These are phyloP conservation scores for Cystobasidium sp. DNA, from an alignment of 1,284 basidiomycete species.

Conservation along the genomic window DNA sequence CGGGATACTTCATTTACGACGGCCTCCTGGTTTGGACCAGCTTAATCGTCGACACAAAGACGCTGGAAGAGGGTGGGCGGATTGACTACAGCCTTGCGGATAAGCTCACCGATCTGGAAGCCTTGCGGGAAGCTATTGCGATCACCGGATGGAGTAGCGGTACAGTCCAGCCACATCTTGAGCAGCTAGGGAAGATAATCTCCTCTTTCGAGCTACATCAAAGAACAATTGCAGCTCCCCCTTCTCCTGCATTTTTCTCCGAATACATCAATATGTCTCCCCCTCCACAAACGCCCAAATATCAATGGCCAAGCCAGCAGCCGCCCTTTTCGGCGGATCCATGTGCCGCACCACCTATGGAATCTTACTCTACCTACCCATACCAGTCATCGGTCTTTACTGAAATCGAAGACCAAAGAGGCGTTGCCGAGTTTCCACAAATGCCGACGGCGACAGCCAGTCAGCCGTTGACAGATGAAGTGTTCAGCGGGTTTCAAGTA, in stretches of 20 bases:
- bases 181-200: slow-evolving; percentile 11
- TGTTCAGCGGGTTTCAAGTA: too few species aligned
- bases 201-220: slow-evolving; percentile 4
- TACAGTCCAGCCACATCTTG: slow-evolving; percentile 18
- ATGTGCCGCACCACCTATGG: too few species aligned
- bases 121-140: slow-evolving; percentile 30
- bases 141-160: slow-evolving; percentile 36
- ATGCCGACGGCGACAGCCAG: too few species aligned
- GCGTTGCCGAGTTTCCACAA: too few species aligned
- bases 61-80: slow-evolving; percentile 24
- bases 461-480: too few species aligned
- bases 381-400: too few species aligned
- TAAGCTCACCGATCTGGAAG: slow-evolving; percentile 22
- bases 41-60: slow-evolving; percentile 17
- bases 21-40: slow-evolving; percentile 32
- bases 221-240: neutral
- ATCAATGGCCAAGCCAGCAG: too few species aligned
- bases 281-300: neutral
- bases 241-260: neutral
- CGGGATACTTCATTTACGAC: slow-evolving; percentile 34
- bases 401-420: too few species aligned
- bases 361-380: too few species aligned
- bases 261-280: slow-evolving; percentile 10
- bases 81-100: slow-evolving; percentile 27
- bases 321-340: neutral